These are phyloP conservation scores for Antonospora locustae DNA, from an alignment of 371 early-diverging fungal genomes.

Conservation along the genomic window DNA sequence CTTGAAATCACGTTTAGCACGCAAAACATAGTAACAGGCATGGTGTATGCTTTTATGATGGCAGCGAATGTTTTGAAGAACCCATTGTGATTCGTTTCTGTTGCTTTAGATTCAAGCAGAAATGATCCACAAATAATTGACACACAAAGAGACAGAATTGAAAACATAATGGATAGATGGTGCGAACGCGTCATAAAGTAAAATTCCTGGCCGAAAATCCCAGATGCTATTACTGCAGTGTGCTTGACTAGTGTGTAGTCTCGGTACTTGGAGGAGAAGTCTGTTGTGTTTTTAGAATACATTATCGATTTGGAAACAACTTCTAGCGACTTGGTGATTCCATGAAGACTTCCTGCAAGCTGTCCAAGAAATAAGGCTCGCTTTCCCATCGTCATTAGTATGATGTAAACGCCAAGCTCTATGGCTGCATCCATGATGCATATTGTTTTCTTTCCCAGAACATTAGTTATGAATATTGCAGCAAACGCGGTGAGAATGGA, in stretches of 20 bases:
- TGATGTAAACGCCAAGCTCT: slow-evolving; percentile 28
- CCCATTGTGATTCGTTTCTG: not conserved
- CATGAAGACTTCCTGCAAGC: slow-evolving; percentile 27
- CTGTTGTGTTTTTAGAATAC: slow-evolving; percentile 17
- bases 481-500: slow-evolving; percentile 32
- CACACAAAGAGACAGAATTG: slow-evolving; percentile 7
- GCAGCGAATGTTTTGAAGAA: not conserved
- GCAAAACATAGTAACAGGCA: not conserved
- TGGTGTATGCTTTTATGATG: slow-evolving; percentile 1
- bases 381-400: slow-evolving; percentile 30
- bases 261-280: slow-evolving; percentile 8
- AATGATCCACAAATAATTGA: slow-evolving; percentile 9
- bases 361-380: slow-evolving; percentile 11
- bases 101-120: not conserved
- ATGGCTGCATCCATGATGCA: slow-evolving; percentile 27
- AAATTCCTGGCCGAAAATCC: slow-evolving; percentile 46
- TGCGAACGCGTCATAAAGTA: slow-evolving; percentile 24
- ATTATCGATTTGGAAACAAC: slow-evolving; percentile 31
- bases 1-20: slow-evolving; percentile 26
- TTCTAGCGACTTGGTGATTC: slow-evolving; percentile 18
- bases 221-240: slow-evolving; percentile 28
- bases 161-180: slow-evolving; percentile 19
- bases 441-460: slow-evolving; percentile 24
- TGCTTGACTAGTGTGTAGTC: slow-evolving; percentile 25
- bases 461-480: slow-evolving; percentile 23